A percentile compares a stretch with the other conserved stretches of the same genome.
Conservation (phyloP, 352 stramenopile genomes). For the Discostella stelligera region DNA sequence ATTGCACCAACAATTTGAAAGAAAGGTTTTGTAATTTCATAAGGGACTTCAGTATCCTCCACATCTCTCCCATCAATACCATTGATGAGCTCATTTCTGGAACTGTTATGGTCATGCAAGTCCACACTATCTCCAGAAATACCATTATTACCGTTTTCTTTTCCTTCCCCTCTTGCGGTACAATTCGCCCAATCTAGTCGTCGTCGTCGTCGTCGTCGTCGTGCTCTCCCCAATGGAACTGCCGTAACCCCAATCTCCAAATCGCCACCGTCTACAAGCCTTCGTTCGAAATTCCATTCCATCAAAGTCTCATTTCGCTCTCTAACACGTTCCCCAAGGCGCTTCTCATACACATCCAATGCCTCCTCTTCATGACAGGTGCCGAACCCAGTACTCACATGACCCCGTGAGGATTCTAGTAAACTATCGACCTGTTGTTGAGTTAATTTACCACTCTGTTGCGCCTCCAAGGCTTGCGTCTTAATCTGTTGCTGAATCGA, state of each 20-base stretch:
- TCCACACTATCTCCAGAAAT: background rate
- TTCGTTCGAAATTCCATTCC: conserved; percentile 62
- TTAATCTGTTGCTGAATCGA: conserved; percentile 41
- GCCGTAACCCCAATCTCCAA: conserved; percentile 31
- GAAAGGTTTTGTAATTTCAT: conserved; percentile 39
- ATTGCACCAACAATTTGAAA: conserved; percentile 69
- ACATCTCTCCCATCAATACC: background rate
- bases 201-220: background rate
- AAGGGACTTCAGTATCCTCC: background rate
- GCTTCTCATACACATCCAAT: conserved; percentile 67
- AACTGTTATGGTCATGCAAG: background rate
- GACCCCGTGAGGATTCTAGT: conserved; percentile 37
- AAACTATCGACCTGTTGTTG: conserved; percentile 25
- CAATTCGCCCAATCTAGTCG: background rate
- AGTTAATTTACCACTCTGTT: conserved; percentile 32
- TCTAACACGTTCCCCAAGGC: conserved; percentile 58
- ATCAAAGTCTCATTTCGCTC: conserved; percentile 63
- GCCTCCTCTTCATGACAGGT: conserved; percentile 65
- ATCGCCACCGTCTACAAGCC: conserved; percentile 1
- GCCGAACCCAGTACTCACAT: conserved; percentile 67
- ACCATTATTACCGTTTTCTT: background rate
- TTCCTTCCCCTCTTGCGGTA: background rate
- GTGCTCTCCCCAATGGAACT: conserved; percentile 25
- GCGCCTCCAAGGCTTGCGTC: conserved; percentile 32
- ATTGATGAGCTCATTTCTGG: background rate